These are phyloP conservation scores for Thermomucor indicae-seudaticae DNA, from an alignment of 371 early-diverging fungal species.

Conservation along the genomic window DNA sequence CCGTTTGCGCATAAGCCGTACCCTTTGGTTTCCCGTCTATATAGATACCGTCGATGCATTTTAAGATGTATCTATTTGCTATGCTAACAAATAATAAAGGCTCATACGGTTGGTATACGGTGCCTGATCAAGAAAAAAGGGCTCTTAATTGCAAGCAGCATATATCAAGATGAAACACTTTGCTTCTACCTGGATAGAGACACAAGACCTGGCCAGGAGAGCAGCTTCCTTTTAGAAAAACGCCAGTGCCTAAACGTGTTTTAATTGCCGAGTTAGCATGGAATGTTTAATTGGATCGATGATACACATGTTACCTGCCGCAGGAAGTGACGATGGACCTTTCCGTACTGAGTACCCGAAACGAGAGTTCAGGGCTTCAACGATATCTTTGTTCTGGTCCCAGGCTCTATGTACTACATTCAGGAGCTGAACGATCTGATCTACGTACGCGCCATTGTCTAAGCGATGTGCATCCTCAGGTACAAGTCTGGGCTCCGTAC, in stretches of 20 bases:
- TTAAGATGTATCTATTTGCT: slow-evolving; percentile 50
- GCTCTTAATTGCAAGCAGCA: neutral
- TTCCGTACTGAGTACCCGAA: neutral
- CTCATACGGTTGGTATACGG: slow-evolving; percentile 48
- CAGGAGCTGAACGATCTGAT: too few species aligned
- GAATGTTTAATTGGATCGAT: neutral
- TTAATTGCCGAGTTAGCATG: neutral
- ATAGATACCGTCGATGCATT: slow-evolving; percentile 52
- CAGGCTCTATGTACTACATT: too few species aligned
- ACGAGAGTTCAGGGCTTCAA: too few species aligned
- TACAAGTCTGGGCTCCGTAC: too few species aligned
- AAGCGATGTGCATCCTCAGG: too few species aligned
- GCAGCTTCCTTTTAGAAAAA: slow-evolving; percentile 17
- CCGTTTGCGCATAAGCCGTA: neutral
- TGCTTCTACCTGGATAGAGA: slow-evolving; percentile 27
- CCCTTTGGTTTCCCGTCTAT: slow-evolving; percentile 51
- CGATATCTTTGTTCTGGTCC: too few species aligned
- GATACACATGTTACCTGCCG: neutral
- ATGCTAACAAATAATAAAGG: slow-evolving; percentile 51
- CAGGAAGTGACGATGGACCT: neutral
- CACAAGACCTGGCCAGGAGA: slow-evolving; percentile 18
- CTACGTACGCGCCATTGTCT: too few species aligned
- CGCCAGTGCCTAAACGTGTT: slow-evolving; percentile 13
- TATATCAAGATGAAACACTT: neutral
- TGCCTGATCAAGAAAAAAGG: slow-evolving; percentile 17